Evolutionary conservation across 768 basidiomycete genomes (phyloP), one percentile per base, ranked within the genome.

Genomic region (Tylopilus balloui): DNA sequence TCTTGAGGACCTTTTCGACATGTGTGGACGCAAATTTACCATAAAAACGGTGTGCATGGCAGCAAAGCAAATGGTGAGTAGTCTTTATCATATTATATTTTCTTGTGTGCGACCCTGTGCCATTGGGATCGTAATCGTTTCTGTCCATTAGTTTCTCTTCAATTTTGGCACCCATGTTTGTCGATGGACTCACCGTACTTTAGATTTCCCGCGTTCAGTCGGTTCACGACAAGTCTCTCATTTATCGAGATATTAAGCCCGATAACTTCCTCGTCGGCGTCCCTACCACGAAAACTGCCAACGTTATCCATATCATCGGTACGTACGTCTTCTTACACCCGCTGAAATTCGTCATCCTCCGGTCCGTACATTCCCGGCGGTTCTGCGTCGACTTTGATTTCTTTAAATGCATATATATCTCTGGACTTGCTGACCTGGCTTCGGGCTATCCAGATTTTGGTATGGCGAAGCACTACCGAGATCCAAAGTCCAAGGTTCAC

Each of bases 1-100:
- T 60, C 73, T 99, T 37, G 95, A 99, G 71, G 95, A 99, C 65
- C 78, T 99, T 28, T 98, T 99, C 65, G 95, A 98, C 71, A 93
- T 96, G 92, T 98, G 94, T 66, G 83, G 86, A n/a, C 86, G 95
- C 57, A 97, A 97, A 72, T 99, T 98, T 72, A 82, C 82, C 45
- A 84, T 95, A 69, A 99, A 99, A 80, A 98, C 95, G 0, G 95
- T 97, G 23, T 96, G 92, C 66, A 92, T 99, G 95, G 88, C 91
- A 44, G 96, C 96, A 15, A 97, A 89, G 70, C 96, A 99, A 69
- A 99, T 98, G 95, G 95, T 94, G 54, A 68, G 83, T 54, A 1
- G 4, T 37, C 35, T 37, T 8, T 17, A 34, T 25, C n/a, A 5
- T 41, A 20, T 42, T 2, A 4, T 52, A 21, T 38, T 20, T 25